phyloP scores from a whole-genome alignment of 441 rosid genomes.

The Cnidoscolus chayamansa region DNA sequence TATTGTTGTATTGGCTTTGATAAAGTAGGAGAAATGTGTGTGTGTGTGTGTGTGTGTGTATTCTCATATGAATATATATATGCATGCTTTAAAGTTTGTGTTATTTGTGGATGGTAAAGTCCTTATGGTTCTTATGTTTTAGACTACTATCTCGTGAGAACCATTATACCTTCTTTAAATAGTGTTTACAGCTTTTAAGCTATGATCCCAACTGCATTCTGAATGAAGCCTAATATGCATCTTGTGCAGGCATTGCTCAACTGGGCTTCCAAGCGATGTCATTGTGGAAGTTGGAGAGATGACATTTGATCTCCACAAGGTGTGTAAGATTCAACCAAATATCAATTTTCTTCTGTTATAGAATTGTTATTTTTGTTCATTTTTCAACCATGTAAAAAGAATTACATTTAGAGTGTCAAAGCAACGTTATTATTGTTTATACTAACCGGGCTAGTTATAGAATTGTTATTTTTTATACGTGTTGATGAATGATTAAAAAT shows the following conservation, averaged over 20 bases:
- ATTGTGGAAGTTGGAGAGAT: slow-evolving; percentile 62
- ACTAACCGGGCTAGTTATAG: background rate
- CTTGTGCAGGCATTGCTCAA: slow-evolving; percentile 64
- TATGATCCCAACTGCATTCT: background rate
- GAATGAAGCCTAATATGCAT: slow-evolving; percentile 1
- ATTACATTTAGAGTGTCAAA: slow-evolving; percentile 3
- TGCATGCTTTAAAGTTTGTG: background rate
- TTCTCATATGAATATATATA: background rate
- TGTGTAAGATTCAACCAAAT: slow-evolving; percentile 24
- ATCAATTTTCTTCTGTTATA: background rate
- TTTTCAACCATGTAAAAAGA: background rate
- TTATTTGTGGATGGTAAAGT: background rate
- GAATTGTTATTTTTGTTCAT: background rate
- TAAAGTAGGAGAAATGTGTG: background rate
- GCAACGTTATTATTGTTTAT: background rate
- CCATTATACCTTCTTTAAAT: background rate
- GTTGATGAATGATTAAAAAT: background rate
- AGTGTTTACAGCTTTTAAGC: background rate
- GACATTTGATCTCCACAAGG: slow-evolving; percentile 86
- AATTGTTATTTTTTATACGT: background rate
- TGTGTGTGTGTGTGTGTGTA: too few relatives aligned
- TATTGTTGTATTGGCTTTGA: background rate
- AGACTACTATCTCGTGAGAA: background rate
- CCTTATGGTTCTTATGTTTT: background rate
- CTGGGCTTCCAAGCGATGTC: slow-evolving; percentile 84